A percentile compares a stretch with the other conserved stretches of the same genome.
Evolutionary conservation across 148 eudicot species (phyloP).

Genomic region (Polygonum aviculare): DNA sequence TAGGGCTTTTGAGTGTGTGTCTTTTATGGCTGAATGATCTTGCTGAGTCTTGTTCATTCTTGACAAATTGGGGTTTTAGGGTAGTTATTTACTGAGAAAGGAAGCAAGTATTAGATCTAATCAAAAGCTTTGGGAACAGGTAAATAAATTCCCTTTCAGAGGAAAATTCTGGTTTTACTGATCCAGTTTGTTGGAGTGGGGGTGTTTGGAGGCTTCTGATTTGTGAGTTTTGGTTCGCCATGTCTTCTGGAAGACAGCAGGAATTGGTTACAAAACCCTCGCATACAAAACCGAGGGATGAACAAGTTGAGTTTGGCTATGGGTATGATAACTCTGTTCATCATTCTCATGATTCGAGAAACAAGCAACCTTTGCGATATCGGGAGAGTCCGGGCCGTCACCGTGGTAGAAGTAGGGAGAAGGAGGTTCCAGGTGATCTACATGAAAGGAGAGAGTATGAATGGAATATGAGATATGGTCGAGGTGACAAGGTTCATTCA

Average conservation of each 20-base stretch:
- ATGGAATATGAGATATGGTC: conserved; percentile 1
- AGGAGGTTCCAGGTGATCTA: not conserved
- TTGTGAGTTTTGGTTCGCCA: not conserved
- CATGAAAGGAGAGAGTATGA: conserved; percentile 14
- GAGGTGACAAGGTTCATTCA: conserved; percentile 10
- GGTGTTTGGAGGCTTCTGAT: not conserved
- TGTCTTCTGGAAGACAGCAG: conserved; percentile 9
- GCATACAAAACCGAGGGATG: conserved; percentile 2
- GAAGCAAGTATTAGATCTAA: not conserved
- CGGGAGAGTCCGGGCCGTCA: conserved; percentile 5
- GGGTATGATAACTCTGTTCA: not conserved
- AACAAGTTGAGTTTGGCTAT: not conserved
- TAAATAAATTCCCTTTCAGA: not conserved
- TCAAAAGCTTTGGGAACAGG: not conserved
- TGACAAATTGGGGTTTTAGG: not conserved
- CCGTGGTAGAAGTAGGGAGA: not conserved
- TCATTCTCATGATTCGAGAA: not conserved
- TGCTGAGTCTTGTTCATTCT: not conserved
- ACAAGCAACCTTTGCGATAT: conserved; percentile 1
- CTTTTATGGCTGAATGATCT: not conserved
- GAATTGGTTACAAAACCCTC: conserved; percentile 1
- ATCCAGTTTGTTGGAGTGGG: not conserved
- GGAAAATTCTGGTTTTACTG: conserved; percentile 5
- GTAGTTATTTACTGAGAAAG: not conserved
- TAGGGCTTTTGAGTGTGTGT: conserved; percentile 4